Evolutionary conservation across 1,139 yeast species (phyloP).

Genomic region (Zygoascus sp.): DNA sequence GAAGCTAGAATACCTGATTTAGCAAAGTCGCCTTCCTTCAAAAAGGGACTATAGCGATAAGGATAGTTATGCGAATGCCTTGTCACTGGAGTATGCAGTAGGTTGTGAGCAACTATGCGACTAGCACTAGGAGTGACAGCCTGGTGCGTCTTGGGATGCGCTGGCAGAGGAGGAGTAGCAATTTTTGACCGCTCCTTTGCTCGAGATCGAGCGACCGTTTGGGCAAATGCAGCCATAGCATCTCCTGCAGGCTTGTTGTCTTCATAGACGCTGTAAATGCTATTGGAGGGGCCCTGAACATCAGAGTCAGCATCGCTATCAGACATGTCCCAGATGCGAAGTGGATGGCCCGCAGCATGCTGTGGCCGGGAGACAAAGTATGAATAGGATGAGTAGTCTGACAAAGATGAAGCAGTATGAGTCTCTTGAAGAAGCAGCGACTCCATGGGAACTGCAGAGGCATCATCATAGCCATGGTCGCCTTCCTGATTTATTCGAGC

Average conservation of each 20-base stretch:
- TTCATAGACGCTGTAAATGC: conserved; percentile 9
- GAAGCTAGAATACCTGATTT: background rate
- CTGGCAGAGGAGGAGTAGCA: conserved; percentile 7
- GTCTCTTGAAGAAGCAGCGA: conserved; percentile 6
- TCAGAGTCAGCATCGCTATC: conserved; percentile 23
- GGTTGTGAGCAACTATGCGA: conserved; percentile 1
- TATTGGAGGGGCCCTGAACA: conserved; percentile 6
- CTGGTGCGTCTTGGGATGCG: background rate
- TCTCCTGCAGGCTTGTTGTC: conserved; percentile 16
- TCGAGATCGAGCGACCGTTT: conserved; percentile 26
- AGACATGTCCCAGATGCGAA: conserved; percentile 9
- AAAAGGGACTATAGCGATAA: conserved; percentile 7
- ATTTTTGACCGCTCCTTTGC: conserved; percentile 15
- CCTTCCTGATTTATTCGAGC: background rate
- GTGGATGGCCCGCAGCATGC: conserved; percentile 2
- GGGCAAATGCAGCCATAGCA: conserved; percentile 32
- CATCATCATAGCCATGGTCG: too few species aligned
- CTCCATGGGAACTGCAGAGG: background rate
- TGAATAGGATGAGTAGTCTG: background rate
- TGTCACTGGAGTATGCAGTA: conserved; percentile 8
- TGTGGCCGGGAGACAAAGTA: conserved; percentile 1
- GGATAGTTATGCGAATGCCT: conserved; percentile 4
- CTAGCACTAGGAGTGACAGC: background rate
- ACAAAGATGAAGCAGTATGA: conserved; percentile 4
- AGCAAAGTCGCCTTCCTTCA: conserved; percentile 3